Evolutionary conservation across 2,329 filamentous ascomycete genomes (phyloP).

Genomic region (Phoma sp.): DNA sequence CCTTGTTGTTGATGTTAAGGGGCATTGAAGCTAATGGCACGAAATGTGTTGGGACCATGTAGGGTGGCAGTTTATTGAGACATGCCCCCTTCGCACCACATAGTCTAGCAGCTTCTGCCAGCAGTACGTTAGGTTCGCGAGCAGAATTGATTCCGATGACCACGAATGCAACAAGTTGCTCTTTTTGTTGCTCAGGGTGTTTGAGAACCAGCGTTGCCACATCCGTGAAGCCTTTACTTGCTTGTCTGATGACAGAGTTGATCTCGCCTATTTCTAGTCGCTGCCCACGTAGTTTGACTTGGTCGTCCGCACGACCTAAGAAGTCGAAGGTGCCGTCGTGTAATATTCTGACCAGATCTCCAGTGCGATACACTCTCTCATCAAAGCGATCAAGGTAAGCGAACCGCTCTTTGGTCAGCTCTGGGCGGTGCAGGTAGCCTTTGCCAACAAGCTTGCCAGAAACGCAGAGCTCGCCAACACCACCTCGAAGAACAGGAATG

Average conservation of each 20-base stretch:
- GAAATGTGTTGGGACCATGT: conserved; percentile 92
- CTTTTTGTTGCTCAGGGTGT: conserved; percentile 75
- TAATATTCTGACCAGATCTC: conserved; percentile 83
- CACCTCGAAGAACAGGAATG: conserved; percentile 76
- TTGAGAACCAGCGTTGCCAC: conserved; percentile 79
- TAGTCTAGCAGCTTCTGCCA: conserved; percentile 29
- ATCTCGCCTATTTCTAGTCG: conserved; percentile 91
- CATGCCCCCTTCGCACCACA: conserved; percentile 62
- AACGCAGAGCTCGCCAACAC: conserved; percentile 86
- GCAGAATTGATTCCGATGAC: conserved; percentile 35
- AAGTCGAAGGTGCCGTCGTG: conserved; percentile 87
- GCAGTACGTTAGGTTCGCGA: conserved; percentile 28
- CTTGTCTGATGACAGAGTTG: conserved; percentile 77
- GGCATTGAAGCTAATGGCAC: conserved; percentile 76
- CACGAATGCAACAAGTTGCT: conserved; percentile 81
- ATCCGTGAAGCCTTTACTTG: conserved; percentile 67
- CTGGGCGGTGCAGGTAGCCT: conserved; percentile 81
- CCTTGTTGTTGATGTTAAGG: conserved; percentile 88
- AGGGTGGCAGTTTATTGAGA: conserved; percentile 72
- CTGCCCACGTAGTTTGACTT: conserved; percentile 90
- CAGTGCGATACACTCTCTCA: conserved; percentile 78
- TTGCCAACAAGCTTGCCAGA: conserved; percentile 87
- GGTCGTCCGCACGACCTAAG: conserved; percentile 85
- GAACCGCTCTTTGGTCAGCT: conserved; percentile 81
- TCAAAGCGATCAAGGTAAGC: conserved; percentile 63